These are phyloP conservation scores for Bipolaris cookei DNA, from an alignment of 2,329 filamentous ascomycete species.

Conservation along the genomic window DNA sequence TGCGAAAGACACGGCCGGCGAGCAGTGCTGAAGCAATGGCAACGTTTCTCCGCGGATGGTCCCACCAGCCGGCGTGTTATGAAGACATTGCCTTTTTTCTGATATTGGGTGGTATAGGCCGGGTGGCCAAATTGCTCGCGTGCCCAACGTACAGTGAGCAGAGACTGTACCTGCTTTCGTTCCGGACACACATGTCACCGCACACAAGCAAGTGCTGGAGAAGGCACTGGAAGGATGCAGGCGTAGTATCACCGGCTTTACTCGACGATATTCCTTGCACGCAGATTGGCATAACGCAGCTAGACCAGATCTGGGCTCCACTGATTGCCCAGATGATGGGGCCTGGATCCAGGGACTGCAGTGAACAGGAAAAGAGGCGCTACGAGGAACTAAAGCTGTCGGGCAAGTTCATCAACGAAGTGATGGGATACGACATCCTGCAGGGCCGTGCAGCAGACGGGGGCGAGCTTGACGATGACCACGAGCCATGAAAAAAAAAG, in stretches of 20 bases:
- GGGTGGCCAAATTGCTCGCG: slow-evolving; percentile 44
- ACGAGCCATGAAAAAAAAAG: slow-evolving; percentile 14
- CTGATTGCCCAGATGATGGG: slow-evolving; percentile 43
- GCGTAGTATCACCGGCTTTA: slow-evolving; percentile 43
- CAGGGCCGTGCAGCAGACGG: slow-evolving; percentile 36
- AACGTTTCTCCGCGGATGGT: slow-evolving; percentile 43
- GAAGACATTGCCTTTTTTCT: slow-evolving; percentile 48
- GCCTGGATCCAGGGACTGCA: slow-evolving; percentile 37
- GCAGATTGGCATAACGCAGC: slow-evolving; percentile 45
- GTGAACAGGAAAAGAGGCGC: slow-evolving; percentile 35
- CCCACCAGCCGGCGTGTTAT: slow-evolving; percentile 38
- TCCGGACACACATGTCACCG: slow-evolving; percentile 46
- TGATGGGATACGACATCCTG: slow-evolving; percentile 48
- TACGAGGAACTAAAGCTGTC: slow-evolving; percentile 37
- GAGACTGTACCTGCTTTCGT: slow-evolving; percentile 40
- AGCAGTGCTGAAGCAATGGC: slow-evolving; percentile 39
- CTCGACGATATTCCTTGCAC: slow-evolving; percentile 47
- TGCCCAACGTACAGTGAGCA: slow-evolving; percentile 42
- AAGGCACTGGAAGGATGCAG: slow-evolving; percentile 44
- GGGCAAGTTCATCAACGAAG: slow-evolving; percentile 45
- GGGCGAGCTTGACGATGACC: slow-evolving; percentile 34
- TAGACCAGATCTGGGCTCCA: slow-evolving; percentile 47
- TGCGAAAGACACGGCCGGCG: slow-evolving; percentile 40
- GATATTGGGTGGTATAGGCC: slow-evolving; percentile 44
- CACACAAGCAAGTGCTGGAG: slow-evolving; percentile 45